phyloP scores from a whole-genome alignment of 2,329 filamentous ascomycete genomes.

The Arthrinium puccinioides region DNA sequence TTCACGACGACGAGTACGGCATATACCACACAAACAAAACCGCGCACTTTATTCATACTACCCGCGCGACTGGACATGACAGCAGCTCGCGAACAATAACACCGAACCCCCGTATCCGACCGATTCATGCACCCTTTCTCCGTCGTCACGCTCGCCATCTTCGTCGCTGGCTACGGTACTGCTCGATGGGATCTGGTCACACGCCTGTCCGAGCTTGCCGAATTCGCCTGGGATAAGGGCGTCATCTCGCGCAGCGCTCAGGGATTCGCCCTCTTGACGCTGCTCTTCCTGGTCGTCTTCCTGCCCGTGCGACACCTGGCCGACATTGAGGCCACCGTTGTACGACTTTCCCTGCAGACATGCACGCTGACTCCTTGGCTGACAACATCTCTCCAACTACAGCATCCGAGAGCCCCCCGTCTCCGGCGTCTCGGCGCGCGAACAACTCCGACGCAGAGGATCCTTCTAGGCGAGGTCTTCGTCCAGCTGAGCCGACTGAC shows the following conservation, averaged over 20 bases:
- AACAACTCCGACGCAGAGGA: constrained; percentile 87
- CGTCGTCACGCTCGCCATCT: constrained; percentile 90
- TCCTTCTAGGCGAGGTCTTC: constrained; percentile 63
- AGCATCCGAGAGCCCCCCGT: constrained; percentile 79
- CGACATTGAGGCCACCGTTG: constrained; percentile 69
- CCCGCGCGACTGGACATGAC: too few relatives aligned
- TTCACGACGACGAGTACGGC: too few relatives aligned
- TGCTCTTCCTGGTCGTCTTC: constrained; percentile 78
- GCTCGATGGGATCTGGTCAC: constrained; percentile 98
- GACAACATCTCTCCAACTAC: constrained; percentile 14
- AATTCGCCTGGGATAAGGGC: constrained; percentile 98
- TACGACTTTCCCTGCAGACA: constrained; percentile 37
- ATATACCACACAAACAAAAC: too few relatives aligned
- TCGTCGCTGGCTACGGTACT: constrained; percentile 98
- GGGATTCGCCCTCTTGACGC: constrained; percentile 73
- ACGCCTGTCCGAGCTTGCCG: constrained; percentile 89
- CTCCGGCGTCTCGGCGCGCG: constrained; percentile 84
- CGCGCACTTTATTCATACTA: too few relatives aligned
- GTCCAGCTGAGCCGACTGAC: constrained; percentile 31
- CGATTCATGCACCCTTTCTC: constrained; percentile 95
- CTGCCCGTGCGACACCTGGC: constrained; percentile 81
- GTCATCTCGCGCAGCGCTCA: constrained; percentile 79
- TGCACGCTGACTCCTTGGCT: constrained; percentile 8
- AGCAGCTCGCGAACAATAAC: too few relatives aligned
- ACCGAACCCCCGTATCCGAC: too few relatives aligned